These are phyloP conservation scores for Botrytis elliptica DNA, from an alignment of 2,329 filamentous ascomycete genomes.

Conservation along the genomic window DNA sequence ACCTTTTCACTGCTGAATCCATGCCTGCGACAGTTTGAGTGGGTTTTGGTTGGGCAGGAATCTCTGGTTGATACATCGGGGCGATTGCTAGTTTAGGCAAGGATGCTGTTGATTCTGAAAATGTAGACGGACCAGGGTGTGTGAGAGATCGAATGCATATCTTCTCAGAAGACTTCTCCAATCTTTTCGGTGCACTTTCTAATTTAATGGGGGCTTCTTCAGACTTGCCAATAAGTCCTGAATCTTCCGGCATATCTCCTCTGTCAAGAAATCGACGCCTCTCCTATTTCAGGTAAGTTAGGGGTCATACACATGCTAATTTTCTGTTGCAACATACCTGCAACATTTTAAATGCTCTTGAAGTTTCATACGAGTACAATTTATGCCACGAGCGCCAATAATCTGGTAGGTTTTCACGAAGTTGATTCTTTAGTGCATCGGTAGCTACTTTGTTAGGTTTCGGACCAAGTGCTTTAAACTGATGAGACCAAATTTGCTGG, in stretches of 20 bases:
- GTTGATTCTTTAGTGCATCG: neutral
- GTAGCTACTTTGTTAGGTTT: neutral
- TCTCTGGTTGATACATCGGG: neutral
- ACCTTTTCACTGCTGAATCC: no score
- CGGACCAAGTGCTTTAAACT: neutral
- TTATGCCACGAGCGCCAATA: slow-evolving; percentile 7
- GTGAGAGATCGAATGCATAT: neutral
- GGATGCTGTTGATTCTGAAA: neutral
- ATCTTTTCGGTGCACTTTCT: neutral
- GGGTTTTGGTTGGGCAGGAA: neutral
- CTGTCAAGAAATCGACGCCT: slow-evolving; percentile 8
- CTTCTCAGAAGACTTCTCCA: neutral
- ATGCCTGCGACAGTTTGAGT: neutral
- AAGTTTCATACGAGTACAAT: neutral
- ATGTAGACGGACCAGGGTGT: neutral
- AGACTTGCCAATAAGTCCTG: neutral
- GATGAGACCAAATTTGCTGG: neutral
- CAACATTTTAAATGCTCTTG: neutral
- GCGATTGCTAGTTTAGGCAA: neutral
- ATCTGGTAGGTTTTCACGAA: neutral
- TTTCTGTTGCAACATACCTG: neutral
- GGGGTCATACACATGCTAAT: neutral
- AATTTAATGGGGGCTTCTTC: neutral
- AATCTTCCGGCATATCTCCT: neutral
- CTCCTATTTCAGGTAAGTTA: neutral